A percentile compares a stretch with the other conserved stretches of the same genome.
Conservation (phyloP, 2,329 filamentous ascomycete species). For the Plenodomus biglobosus region DNA sequence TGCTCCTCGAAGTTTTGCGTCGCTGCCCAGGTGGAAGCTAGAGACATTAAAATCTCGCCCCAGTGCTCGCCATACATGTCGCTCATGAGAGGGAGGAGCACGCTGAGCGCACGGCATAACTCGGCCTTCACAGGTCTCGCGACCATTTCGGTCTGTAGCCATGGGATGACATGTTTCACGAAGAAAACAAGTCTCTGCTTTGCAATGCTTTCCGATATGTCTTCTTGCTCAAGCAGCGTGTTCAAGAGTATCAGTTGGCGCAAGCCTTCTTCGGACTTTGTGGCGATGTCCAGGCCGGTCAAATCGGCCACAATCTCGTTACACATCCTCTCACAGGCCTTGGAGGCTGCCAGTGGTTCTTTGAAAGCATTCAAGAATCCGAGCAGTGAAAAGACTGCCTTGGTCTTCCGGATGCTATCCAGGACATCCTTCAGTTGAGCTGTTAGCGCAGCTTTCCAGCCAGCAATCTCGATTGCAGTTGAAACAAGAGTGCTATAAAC, state of each 20-base stretch:
- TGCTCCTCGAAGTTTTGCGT: slow-evolving; percentile 29
- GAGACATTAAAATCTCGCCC: slow-evolving; percentile 53
- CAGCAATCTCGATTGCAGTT: slow-evolving; percentile 47
- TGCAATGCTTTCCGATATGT: slow-evolving; percentile 52
- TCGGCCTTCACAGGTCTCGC: slow-evolving; percentile 58
- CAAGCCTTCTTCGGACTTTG: slow-evolving; percentile 49
- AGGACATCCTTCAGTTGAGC: slow-evolving; percentile 42
- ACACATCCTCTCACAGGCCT: slow-evolving; percentile 55
- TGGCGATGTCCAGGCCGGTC: slow-evolving; percentile 55
- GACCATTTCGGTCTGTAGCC: slow-evolving; percentile 59
- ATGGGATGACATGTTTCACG: slow-evolving; percentile 73
- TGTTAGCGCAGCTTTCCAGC: slow-evolving; percentile 42
- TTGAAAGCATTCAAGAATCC: slow-evolving; percentile 54
- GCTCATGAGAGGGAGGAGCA: slow-evolving; percentile 70
- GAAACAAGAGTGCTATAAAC: slow-evolving; percentile 42
- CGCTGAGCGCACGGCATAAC: slow-evolving; percentile 55
- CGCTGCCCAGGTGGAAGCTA: slow-evolving; percentile 43
- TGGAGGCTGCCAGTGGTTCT: slow-evolving; percentile 52
- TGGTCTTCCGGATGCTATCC: slow-evolving; percentile 31
- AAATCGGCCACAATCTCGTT: slow-evolving; percentile 63
- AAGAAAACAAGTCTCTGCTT: slow-evolving; percentile 77
- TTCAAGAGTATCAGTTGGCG: slow-evolving; percentile 58
- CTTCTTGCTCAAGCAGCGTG: slow-evolving; percentile 54
- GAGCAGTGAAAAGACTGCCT: slow-evolving; percentile 51
- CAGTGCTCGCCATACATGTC: slow-evolving; percentile 90